These are phyloP conservation scores for Trichoderma atrobrunneum DNA, from an alignment of 2,329 filamentous ascomycete genomes.

Conservation along the genomic window DNA sequence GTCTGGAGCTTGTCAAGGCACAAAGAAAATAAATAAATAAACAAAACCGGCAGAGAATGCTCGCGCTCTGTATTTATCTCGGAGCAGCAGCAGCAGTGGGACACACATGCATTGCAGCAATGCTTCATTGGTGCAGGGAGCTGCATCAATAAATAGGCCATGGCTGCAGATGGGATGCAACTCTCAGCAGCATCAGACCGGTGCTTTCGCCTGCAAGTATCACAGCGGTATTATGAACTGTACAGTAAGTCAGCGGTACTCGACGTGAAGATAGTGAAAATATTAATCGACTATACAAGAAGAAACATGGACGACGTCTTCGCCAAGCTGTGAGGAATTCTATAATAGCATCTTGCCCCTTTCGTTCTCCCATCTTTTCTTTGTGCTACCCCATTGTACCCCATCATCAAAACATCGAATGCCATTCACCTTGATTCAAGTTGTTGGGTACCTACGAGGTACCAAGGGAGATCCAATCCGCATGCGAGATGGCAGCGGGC, in stretches of 20 bases:
- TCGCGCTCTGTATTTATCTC: neutral
- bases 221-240: too few relatives aligned
- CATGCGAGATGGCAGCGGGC: constrained; percentile 3
- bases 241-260: too few relatives aligned
- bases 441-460: neutral
- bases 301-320: too few relatives aligned
- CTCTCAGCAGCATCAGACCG: neutral
- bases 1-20: neutral
- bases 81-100: neutral
- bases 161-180: neutral
- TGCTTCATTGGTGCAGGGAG: neutral
- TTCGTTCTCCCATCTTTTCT: neutral
- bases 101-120: neutral
- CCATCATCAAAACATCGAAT: neutral
- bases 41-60: neutral
- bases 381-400: neutral
- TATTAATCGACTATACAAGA: too few relatives aligned
- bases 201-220: neutral
- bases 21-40: neutral
- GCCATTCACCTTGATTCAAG: neutral
- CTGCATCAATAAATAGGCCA: neutral
- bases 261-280: too few relatives aligned
- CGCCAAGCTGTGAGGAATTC: neutral
- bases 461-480: neutral
- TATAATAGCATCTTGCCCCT: neutral